Evolutionary conservation across 2,329 filamentous ascomycete genomes (phyloP).

Genomic region (Cordyceps javanica): DNA sequence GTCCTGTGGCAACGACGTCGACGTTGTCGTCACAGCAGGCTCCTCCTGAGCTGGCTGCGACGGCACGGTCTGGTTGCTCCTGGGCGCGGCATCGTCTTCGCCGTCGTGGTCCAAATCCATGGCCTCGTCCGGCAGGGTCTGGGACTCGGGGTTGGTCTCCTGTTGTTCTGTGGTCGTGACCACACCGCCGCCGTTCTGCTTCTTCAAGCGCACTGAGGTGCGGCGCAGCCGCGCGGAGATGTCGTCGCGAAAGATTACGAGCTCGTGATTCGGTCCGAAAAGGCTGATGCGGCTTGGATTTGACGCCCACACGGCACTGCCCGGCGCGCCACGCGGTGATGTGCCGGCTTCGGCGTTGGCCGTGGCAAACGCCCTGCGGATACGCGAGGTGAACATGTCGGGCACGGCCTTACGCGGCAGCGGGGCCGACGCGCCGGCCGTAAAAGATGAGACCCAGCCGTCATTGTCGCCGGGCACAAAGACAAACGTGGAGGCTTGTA

Average conservation of each 20-base stretch:
- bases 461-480: conserved; percentile 97
- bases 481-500: conserved; percentile 75
- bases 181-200: conserved; percentile 18
- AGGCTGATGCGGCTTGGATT: conserved; percentile 79
- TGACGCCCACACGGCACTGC: conserved; percentile 73
- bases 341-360: conserved; percentile 63
- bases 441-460: conserved; percentile 88
- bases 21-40: conserved; percentile 13
- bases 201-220: conserved; percentile 64
- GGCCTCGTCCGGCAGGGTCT: background rate
- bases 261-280: conserved; percentile 83
- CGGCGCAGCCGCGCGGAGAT: conserved; percentile 73
- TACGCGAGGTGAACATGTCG: conserved; percentile 81
- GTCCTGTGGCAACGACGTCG: conserved; percentile 38
- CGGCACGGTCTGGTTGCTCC: background rate
- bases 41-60: conserved; percentile 9
- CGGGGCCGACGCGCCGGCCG: conserved; percentile 63
- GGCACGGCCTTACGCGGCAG: conserved; percentile 69
- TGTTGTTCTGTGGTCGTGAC: conserved; percentile 23
- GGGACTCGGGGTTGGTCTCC: too few species aligned
- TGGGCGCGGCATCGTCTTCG: background rate
- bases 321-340: conserved; percentile 28
- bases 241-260: conserved; percentile 84
- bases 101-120: conserved; percentile 34
- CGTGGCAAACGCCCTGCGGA: conserved; percentile 71